Evolutionary conservation across 2,329 filamentous ascomycete species (phyloP).

Genomic region (Sarocladium oryzae): DNA sequence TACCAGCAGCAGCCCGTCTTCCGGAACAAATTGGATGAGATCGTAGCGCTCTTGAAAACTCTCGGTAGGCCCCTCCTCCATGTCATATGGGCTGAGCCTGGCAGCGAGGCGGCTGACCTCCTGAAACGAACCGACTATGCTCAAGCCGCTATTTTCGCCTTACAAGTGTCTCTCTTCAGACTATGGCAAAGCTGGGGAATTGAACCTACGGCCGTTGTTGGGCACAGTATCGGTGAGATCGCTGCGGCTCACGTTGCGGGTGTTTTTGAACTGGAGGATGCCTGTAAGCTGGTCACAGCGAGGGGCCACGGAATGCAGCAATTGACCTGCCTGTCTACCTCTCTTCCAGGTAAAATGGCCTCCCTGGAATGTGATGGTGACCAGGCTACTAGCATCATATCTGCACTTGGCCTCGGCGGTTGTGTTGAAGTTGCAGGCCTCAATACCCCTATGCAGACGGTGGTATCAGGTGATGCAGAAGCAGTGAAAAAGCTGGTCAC

Average conservation of each 20-base stretch:
- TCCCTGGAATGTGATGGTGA: too few species aligned
- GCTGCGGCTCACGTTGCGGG: slow-evolving; percentile 25
- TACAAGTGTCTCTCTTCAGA: slow-evolving; percentile 24
- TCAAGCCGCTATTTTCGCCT: slow-evolving; percentile 25
- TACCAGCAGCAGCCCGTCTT: slow-evolving; percentile 5
- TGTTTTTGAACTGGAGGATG: slow-evolving; percentile 22
- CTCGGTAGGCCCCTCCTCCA: slow-evolving; percentile 17
- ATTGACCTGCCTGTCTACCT: slow-evolving; percentile 17
- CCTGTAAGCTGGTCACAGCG: slow-evolving; percentile 23
- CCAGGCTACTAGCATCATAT: slow-evolving; percentile 25
- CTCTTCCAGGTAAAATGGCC: too few species aligned
- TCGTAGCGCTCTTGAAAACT: slow-evolving; percentile 7
- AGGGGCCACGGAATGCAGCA: slow-evolving; percentile 36
- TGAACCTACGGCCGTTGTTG: slow-evolving; percentile 20
- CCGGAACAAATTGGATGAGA: too few species aligned
- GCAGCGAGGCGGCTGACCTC: slow-evolving; percentile 15
- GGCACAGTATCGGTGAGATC: slow-evolving; percentile 19
- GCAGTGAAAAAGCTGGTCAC: slow-evolving; percentile 37
- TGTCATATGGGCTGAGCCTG: slow-evolving; percentile 22
- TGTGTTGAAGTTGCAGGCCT: slow-evolving; percentile 56
- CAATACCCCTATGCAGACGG: slow-evolving; percentile 68
- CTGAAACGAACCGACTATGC: slow-evolving; percentile 23
- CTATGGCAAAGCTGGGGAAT: slow-evolving; percentile 26
- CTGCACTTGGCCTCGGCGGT: slow-evolving; percentile 15
- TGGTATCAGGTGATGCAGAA: slow-evolving; percentile 44